Conservation (phyloP, 2,329 filamentous ascomycete species). For the Aspergillus chevalieri region DNA sequence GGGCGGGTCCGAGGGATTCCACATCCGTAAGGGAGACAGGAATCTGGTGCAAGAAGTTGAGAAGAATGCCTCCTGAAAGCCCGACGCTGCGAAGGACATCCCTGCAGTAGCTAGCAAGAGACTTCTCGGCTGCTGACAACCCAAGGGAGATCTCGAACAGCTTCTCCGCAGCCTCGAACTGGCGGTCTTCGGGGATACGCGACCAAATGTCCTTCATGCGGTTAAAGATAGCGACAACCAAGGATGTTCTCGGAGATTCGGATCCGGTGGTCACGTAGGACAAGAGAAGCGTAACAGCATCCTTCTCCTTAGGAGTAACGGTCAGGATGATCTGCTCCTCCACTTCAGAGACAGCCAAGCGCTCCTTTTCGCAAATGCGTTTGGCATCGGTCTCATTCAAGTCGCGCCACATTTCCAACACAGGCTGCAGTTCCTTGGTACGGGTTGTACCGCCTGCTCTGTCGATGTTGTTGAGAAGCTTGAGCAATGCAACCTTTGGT, state of each 20-base stretch:
- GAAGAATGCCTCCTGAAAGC: slow-evolving; percentile 67
- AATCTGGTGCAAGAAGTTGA: slow-evolving; percentile 66
- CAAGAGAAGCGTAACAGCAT: slow-evolving; percentile 52
- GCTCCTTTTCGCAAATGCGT: slow-evolving; percentile 45
- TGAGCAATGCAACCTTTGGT: slow-evolving; percentile 67
- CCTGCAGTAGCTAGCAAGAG: slow-evolving; percentile 36
- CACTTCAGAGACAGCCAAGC: slow-evolving; percentile 42
- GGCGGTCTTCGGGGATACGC: slow-evolving; percentile 31
- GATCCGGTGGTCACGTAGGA: slow-evolving; percentile 43
- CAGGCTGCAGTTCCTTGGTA: slow-evolving; percentile 68
- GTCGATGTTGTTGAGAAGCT: slow-evolving; percentile 62
- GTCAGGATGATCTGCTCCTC: slow-evolving; percentile 50
- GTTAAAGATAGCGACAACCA: slow-evolving; percentile 61
- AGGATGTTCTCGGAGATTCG: slow-evolving; percentile 42
- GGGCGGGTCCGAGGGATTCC: slow-evolving; percentile 63
- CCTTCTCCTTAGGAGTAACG: slow-evolving; percentile 51
- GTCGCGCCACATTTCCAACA: slow-evolving; percentile 63
- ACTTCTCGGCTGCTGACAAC: slow-evolving; percentile 16
- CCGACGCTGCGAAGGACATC: slow-evolving; percentile 67
- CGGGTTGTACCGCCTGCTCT: slow-evolving; percentile 68
- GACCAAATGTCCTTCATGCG: slow-evolving; percentile 68
- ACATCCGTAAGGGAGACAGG: slow-evolving; percentile 64
- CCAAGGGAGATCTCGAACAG: slow-evolving; percentile 39
- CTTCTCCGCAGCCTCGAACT: slow-evolving; percentile 30
- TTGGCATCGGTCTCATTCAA: slow-evolving; percentile 49